Evolutionary conservation across 495 filamentous ascomycete species (phyloP), one percentile per base, ranked within the genome.

Genomic region (Emericellopsis terricola): DNA sequence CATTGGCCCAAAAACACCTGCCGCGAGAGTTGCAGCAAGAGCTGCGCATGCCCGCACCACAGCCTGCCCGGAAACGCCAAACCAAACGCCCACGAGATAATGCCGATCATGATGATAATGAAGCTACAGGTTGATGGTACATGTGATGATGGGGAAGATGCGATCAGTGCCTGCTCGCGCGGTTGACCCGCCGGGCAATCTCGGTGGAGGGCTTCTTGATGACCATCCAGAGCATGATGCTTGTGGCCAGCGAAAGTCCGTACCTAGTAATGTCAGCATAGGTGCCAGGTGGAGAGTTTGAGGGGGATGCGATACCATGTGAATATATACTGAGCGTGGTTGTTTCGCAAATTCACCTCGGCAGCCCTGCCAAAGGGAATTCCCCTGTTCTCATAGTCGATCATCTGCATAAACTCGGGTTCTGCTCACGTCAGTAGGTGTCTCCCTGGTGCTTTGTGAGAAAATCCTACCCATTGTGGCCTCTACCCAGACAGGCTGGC

Each of bases 291-390:
- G 29, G 3, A 11, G 7, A n/a, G 8, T 15, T 19, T 33, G 21
- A 30, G 13, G 3, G 17, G 19, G 2, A 4, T 14, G 14, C 61
- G 73, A 48, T 71, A 94, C 89, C 89, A 97, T 34, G 89, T 97
- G 51, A 94, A 86, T 37, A 97, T 94, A 49, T 97, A 97, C 59
- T 97, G 87, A 43, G 81, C 73, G 56, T 97, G 89, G 53, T 87
- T 94, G 50, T 97, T 97, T 49, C 80, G 70, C 52, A 97, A 56
- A 55, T 89, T 92, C 38, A 97, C 89, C 58, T 89, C 83, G 4
- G 89, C 70, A 4, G 82, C 58, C 48, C 85, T 68, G n/a, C 82
- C 91, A 51, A 96, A 87, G 1, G 89, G 89, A 27, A 89, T 76
- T n/a, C 91, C 89, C 39, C 75, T 77, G 8, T 67, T 68, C 44